Base-by-base conservation (phyloP, 2,329 filamentous ascomycete genomes). In the Ceratocystis ficicola region DNA sequence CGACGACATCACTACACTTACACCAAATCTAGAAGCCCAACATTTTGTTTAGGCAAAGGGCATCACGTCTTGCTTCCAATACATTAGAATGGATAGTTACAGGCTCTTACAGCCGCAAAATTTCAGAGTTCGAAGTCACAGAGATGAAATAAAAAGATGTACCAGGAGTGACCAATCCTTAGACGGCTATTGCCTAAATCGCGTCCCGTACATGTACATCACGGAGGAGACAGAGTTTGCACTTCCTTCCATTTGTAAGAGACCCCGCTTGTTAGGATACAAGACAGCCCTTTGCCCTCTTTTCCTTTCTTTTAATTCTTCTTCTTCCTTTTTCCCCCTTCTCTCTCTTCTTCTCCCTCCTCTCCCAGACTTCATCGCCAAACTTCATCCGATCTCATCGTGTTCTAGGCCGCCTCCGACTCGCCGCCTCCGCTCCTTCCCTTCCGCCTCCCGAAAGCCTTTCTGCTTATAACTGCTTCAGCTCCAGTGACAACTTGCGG, bases 1-100 rank as follows among this genome's bases (percentile, higher is more conserved):
- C 55, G 25, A 59, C 55, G 55, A 59, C 55, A n/a, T 59, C 55
- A 36, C 28, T n/a, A 30, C 28, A 59, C 55, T 59, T 59, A 59
- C 55, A 59, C 55, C 17, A 59, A 10, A 36, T 36, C 32, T n/a
- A 30, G 55, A 59, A 30, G 20, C 7, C 32, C 2, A n/a, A 36
- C 12, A 8, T n/a, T 59, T 22, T 32, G 30, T n/a, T 59, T 30
- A 2, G 7, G 8, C 5, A 36, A 8, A 15, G n/a, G 5, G n/a
- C 20, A 36, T 59, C 20, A 2, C 20, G 22, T 20, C 5, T 55
- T 30, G 50, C 20, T 55, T 55, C 25, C 30, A n/a, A 22, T n/a
- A 8, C 46, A n/a, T 22, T 48, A 52, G n/a, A 20, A 8, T 52
- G 2, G n/a, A 22, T 52, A 1, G 6, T 10, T 22, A 1, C 22